Conservation (phyloP, 1,284 basidiomycete genomes). For the Rhizopogon hawkerae region DNA sequence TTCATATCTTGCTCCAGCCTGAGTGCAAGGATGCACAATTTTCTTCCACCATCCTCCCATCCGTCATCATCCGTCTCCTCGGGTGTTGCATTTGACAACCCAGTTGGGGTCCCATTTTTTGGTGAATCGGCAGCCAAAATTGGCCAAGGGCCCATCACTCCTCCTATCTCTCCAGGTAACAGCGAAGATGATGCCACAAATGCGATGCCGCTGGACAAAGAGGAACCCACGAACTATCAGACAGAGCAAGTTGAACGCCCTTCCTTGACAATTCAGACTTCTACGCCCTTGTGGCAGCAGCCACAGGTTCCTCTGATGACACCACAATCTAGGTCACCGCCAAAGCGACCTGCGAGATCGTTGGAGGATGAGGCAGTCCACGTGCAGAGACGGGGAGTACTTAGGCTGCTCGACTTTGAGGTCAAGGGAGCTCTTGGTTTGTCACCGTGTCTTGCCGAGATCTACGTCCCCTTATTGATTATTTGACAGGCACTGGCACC, state of each 20-base stretch:
- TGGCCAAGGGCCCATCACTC: conserved; percentile 44
- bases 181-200: conserved; percentile 29
- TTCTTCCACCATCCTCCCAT: conserved; percentile 17
- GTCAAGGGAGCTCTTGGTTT: conserved; percentile 70
- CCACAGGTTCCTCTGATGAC: conserved; percentile 5
- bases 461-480: conserved; percentile 6
- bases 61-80: conserved; percentile 11
- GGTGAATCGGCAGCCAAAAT: conserved; percentile 14
- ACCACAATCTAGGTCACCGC: conserved; percentile 16
- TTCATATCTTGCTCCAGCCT: neutral
- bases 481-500: conserved; percentile 73
- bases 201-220: conserved; percentile 26
- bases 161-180: conserved; percentile 49
- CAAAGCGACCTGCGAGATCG: conserved; percentile 42
- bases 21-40: conserved; percentile 18
- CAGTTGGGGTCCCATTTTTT: conserved; percentile 9
- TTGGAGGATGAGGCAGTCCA: conserved; percentile 65
- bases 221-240: conserved; percentile 22
- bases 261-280: conserved; percentile 9
- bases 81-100: conserved; percentile 4
- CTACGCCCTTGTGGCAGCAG: conserved; percentile 11
- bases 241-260: conserved; percentile 9
- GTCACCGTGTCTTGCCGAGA: conserved; percentile 5
- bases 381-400: conserved; percentile 42
- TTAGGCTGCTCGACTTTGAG: conserved; percentile 71